A percentile compares a stretch with the other conserved stretches of the same genome.
phyloP scores from a whole-genome alignment of 2,329 filamentous ascomycete genomes.

The Sarocladiaceae sp. region DNA sequence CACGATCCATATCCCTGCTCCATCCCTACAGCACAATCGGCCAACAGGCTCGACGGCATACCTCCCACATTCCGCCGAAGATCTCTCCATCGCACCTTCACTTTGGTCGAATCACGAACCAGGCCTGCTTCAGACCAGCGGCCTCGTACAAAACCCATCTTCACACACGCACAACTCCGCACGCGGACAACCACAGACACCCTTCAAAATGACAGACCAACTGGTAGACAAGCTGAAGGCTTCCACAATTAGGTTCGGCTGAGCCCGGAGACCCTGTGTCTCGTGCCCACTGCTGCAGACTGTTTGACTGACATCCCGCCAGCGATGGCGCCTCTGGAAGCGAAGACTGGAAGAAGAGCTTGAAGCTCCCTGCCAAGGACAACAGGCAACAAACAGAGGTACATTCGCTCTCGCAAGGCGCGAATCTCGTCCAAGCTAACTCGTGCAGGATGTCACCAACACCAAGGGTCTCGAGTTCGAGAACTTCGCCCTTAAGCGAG shows the following conservation, averaged over 20 bases:
- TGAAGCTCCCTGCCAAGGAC: constrained; percentile 72
- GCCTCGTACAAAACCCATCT: not conserved
- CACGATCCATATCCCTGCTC: not conserved
- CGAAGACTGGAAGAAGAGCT: constrained; percentile 64
- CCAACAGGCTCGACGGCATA: not conserved
- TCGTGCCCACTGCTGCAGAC: constrained; percentile 16
- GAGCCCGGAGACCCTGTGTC: constrained; percentile 9
- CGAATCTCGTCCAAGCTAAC: not conserved
- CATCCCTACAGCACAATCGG: not conserved
- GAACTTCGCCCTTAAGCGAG: constrained; percentile 91
- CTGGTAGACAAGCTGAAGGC: constrained; percentile 40
- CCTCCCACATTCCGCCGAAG: not conserved
- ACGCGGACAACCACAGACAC: constrained; percentile 13
- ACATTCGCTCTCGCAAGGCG: constrained; percentile 11
- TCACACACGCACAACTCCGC: not conserved
- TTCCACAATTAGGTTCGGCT: constrained; percentile 35
- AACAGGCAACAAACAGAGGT: constrained; percentile 79
- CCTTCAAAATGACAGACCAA: constrained; percentile 38
- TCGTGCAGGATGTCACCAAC: constrained; percentile 82
- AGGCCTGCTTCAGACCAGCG: constrained; percentile 7
- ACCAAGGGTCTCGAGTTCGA: constrained; percentile 98
- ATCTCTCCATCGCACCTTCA: not conserved
- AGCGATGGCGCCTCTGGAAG: constrained; percentile 43
- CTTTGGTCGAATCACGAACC: constrained; percentile 5
- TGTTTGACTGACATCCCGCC: constrained; percentile 30